Evolutionary conservation across 1,284 basidiomycete genomes (phyloP).

Genomic region (Sporisorium graminicola): DNA sequence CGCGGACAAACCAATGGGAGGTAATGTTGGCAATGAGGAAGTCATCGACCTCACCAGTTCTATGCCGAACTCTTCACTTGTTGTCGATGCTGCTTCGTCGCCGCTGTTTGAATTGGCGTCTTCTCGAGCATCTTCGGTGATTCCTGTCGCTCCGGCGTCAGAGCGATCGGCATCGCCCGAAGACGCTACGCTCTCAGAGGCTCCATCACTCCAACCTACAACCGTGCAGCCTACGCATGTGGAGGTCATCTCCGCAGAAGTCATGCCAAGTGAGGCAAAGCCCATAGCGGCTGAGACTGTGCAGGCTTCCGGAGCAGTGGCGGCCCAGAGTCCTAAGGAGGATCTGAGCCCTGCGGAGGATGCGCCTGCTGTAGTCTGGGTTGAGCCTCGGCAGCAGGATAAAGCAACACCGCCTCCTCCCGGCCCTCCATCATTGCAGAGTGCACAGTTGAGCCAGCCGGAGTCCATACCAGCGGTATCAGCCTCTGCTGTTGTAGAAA

Average conservation of each 20-base stretch:
- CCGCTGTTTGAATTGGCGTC: not conserved
- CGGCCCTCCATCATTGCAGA: not conserved
- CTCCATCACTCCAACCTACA: not conserved
- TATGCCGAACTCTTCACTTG: constrained; percentile 10
- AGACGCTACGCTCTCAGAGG: not conserved
- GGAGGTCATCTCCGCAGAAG: not conserved
- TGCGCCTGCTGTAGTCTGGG: no score
- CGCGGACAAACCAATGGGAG: not conserved
- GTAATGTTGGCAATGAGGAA: not conserved
- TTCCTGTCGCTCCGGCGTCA: not conserved
- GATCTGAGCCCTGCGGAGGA: not conserved
- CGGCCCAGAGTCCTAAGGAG: not conserved
- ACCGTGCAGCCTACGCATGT: not conserved
- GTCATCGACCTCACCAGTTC: not conserved
- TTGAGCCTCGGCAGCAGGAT: not conserved
- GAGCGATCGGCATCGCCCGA: constrained; percentile 2
- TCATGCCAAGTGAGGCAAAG: not conserved
- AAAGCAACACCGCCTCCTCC: not conserved
- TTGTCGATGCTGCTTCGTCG: constrained; percentile 18
- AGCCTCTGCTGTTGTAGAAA: not conserved
- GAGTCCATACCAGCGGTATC: not conserved
- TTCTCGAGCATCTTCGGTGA: constrained; percentile 8
- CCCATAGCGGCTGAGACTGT: not conserved
- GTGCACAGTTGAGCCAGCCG: not conserved
- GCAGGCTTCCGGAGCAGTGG: not conserved